Evolutionary conservation across 148 eudicot species (phyloP).

Genomic region (Chenopodium berlandieri): DNA sequence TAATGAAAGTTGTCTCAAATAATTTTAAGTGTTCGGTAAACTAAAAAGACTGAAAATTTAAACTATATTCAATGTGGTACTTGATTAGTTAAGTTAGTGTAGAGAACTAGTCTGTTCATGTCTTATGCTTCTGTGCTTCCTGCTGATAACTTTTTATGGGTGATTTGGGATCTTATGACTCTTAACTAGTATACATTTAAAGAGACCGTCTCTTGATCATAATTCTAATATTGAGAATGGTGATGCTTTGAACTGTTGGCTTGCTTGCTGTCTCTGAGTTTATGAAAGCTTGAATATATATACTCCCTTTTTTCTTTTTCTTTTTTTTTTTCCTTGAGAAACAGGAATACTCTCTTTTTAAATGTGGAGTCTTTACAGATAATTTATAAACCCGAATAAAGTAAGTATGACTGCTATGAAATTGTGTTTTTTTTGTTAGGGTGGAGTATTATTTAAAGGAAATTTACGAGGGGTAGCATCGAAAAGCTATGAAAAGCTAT

Average conservation of each 20-base stretch:
- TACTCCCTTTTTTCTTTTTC: not conserved
- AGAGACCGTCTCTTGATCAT: not conserved
- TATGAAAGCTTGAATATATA: not conserved
- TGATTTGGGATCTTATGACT: not conserved
- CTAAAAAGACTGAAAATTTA: not conserved
- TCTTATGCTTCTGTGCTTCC: not conserved
- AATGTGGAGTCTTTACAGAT: not conserved
- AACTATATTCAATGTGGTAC: not conserved
- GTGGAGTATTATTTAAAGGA: constrained; percentile 90
- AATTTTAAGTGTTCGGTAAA: not conserved
- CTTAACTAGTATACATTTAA: not conserved
- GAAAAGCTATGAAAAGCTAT: constrained; percentile 78
- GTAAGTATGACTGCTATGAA: not conserved
- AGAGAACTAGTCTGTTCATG: not conserved
- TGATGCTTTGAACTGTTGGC: not conserved
- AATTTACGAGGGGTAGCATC: constrained; percentile 85
- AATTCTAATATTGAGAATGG: not conserved
- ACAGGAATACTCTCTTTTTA: not conserved
- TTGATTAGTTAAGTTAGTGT: no score
- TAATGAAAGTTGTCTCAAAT: not conserved
- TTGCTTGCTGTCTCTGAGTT: not conserved
- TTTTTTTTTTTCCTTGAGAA: not conserved
- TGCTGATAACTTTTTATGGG: not conserved
- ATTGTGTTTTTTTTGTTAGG: constrained; percentile 40
- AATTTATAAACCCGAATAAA: not conserved